A percentile compares a stretch with the other conserved stretches of the same genome.
These are phyloP conservation scores for Cordyceps tenuipes DNA, from an alignment of 2,329 filamentous ascomycete species.

Conservation along the genomic window DNA sequence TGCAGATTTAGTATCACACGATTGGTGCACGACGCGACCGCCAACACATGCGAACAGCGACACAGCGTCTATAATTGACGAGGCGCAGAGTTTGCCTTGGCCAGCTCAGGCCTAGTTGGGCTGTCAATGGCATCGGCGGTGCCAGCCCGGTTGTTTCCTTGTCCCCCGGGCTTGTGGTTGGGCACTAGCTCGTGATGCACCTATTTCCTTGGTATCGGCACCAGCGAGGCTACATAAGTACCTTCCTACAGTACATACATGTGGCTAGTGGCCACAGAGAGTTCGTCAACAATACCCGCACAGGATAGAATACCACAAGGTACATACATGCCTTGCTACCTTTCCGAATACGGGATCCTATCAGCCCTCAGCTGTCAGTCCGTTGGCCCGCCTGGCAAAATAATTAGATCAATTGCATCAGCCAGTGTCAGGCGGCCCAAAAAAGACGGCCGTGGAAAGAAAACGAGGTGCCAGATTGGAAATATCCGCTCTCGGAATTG, in stretches of 20 bases:
- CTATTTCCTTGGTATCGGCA: neutral
- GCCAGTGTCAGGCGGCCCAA: neutral
- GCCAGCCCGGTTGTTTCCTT: neutral
- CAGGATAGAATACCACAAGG: no score
- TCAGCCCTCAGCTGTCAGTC: neutral
- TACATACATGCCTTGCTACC: no score
- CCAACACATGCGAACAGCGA: neutral
- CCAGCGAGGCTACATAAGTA: neutral
- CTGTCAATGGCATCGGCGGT: neutral
- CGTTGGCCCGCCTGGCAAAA: neutral
- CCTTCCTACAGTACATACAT: neutral
- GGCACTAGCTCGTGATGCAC: neutral
- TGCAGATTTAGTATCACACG: neutral
- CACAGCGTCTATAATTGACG: neutral
- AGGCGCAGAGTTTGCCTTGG: neutral
- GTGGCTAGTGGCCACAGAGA: neutral
- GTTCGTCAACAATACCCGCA: constrained; percentile 5
- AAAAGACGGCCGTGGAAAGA: neutral
- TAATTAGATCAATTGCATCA: constrained; percentile 3
- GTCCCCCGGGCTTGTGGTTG: neutral
- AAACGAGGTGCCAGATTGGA: neutral
- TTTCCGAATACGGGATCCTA: neutral
- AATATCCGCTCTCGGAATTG: constrained; percentile 11
- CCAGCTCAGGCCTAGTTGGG: neutral
- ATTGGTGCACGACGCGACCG: neutral